Evolutionary conservation across 495 filamentous ascomycete species (phyloP).

Genomic region (Podospora conica): DNA sequence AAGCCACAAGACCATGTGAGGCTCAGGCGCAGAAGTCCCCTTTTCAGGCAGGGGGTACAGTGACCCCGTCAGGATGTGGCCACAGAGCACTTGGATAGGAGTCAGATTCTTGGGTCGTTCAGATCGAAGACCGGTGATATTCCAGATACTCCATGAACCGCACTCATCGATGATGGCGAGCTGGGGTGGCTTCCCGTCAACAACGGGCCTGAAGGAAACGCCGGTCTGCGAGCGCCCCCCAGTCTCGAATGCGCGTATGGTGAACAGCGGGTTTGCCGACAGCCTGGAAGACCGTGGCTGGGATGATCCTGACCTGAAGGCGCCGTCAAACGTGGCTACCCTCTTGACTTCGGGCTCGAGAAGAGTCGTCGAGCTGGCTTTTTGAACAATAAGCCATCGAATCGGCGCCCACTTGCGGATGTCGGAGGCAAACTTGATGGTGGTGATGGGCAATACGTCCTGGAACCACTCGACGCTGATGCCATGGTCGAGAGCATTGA

Average conservation of each 20-base stretch:
- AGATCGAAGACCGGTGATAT: constrained; percentile 39
- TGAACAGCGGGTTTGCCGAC: constrained; percentile 54
- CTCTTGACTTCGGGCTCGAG: constrained; percentile 50
- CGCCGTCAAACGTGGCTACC: constrained; percentile 7
- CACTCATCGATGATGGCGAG: constrained; percentile 65
- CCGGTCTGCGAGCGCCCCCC: constrained; percentile 60
- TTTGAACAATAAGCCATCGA: constrained; percentile 59
- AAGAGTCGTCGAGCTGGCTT: constrained; percentile 48
- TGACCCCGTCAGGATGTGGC: constrained; percentile 18
- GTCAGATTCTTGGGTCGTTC: constrained; percentile 32
- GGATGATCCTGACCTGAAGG: constrained; percentile 1
- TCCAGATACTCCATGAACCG: constrained; percentile 74
- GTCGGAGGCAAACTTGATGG: constrained; percentile 58
- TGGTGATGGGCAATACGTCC: constrained; percentile 53
- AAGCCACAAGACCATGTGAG: constrained; percentile 21
- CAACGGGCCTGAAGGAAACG: constrained; percentile 72
- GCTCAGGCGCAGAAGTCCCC: neutral
- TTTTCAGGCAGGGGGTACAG: constrained; percentile 14
- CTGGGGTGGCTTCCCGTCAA: constrained; percentile 43
- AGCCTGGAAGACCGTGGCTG: constrained; percentile 34
- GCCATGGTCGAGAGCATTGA: constrained; percentile 27
- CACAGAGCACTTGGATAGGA: constrained; percentile 24
- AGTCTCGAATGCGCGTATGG: constrained; percentile 47
- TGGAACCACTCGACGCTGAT: constrained; percentile 47
- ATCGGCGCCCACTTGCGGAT: constrained; percentile 39